These are phyloP conservation scores for Tieghemiomyces parasiticus DNA, from an alignment of 192 early-diverging fungal species.

Conservation along the genomic window DNA sequence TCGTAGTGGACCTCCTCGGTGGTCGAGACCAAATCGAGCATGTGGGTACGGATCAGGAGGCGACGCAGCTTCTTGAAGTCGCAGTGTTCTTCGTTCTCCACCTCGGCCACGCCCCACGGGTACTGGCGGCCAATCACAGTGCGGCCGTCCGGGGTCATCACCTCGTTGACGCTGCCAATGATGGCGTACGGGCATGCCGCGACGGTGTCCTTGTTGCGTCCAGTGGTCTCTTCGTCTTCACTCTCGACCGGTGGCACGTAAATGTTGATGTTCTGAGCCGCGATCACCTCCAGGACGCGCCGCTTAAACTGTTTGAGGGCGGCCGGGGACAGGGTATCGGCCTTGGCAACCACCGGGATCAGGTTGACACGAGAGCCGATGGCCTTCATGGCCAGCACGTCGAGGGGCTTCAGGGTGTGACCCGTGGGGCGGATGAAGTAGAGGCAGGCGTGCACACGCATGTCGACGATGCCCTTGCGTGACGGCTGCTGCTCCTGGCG, in stretches of 20 bases:
- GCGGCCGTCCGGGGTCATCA: conserved; percentile 65
- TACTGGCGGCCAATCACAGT: conserved; percentile 92
- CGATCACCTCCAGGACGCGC: conserved; percentile 84
- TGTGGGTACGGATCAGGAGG: conserved; percentile 92
- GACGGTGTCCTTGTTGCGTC: conserved; percentile 75
- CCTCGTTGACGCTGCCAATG: conserved; percentile 82
- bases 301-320: conserved; percentile 90
- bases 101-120: conserved; percentile 97
- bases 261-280: conserved; percentile 81
- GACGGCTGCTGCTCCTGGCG: conserved; percentile 78
- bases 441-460: conserved; percentile 94
- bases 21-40: conserved; percentile 86
- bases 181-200: conserved; percentile 92
- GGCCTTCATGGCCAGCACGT: conserved; percentile 97
- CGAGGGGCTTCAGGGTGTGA: conserved; percentile 80
- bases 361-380: conserved; percentile 91
- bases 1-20: conserved; percentile 97
- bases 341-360: conserved; percentile 96
- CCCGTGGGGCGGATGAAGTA: conserved; percentile 99
- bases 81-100: conserved; percentile 97
- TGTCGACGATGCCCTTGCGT: conserved; percentile 75
- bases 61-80: conserved; percentile 96
- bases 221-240: conserved; percentile 64
- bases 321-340: conserved; percentile 88
- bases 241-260: conserved; percentile 80